phyloP scores from a whole-genome alignment of 495 filamentous ascomycete genomes.

The Aspergillus mulundensis region DNA sequence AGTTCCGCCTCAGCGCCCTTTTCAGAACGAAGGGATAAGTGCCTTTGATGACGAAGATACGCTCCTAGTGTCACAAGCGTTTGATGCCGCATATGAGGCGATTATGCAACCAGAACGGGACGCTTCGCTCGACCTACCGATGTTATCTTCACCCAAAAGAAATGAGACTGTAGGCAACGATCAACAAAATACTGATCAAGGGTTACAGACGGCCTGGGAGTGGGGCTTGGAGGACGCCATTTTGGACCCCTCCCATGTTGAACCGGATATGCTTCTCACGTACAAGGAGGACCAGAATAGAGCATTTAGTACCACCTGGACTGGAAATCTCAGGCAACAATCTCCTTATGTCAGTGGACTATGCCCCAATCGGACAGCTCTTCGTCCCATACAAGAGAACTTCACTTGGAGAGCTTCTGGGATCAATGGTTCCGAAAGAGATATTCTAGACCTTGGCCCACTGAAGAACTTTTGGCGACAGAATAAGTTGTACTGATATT shows the following conservation, averaged over 20 bases:
- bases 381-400: background rate
- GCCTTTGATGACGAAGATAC: background rate
- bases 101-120: slow-evolving; percentile 9
- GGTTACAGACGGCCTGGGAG: background rate
- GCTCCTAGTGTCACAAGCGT: background rate
- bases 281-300: background rate
- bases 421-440: background rate
- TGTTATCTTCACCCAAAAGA: background rate
- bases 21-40: background rate
- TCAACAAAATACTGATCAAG: background rate
- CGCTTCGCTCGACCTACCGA: background rate
- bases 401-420: background rate
- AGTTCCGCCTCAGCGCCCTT: background rate
- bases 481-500: slow-evolving; percentile 27
- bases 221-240: background rate
- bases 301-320: too few species aligned
- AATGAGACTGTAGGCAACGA: background rate
- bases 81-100: slow-evolving; percentile 12
- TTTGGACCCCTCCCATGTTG: background rate
- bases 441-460: background rate
- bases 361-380: background rate
- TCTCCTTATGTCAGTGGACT: background rate
- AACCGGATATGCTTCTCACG: background rate
- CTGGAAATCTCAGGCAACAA: background rate
- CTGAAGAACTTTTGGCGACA: slow-evolving; percentile 28